phyloP scores from a whole-genome alignment of 768 basidiomycete genomes.

The Mycena latifolia region DNA sequence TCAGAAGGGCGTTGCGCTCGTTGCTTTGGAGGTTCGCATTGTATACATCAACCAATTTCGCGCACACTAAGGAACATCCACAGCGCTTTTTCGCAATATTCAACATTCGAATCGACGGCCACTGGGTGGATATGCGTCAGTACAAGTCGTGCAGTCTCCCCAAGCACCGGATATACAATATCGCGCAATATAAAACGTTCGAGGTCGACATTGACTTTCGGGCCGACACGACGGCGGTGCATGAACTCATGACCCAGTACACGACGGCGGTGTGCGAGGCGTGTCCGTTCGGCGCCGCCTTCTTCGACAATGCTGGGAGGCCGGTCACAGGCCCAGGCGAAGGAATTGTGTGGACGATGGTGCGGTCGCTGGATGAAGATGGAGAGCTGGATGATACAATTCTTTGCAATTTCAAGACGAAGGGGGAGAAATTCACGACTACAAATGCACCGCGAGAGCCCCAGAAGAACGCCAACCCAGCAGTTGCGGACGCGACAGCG shows the following conservation, averaged over 20 bases:
- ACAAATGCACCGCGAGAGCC: constrained; percentile 16
- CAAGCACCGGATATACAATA: constrained; percentile 35
- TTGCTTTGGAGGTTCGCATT: constrained; percentile 25
- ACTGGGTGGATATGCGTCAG: constrained; percentile 38
- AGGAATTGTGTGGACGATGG: constrained; percentile 40
- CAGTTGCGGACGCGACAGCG: not conserved
- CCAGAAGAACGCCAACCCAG: constrained; percentile 9
- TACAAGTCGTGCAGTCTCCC: constrained; percentile 36
- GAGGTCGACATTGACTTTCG: constrained; percentile 35
- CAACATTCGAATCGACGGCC: constrained; percentile 39
- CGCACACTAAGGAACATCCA: not conserved
- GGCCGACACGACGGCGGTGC: constrained; percentile 1
- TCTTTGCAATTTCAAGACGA: constrained; percentile 40
- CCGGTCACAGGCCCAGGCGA: constrained; percentile 33
- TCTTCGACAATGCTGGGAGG: constrained; percentile 28
- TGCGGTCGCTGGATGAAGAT: constrained; percentile 27
- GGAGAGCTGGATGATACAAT: constrained; percentile 29
- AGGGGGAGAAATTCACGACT: constrained; percentile 32
- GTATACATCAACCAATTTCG: too few relatives aligned
- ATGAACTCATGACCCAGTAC: constrained; percentile 32
- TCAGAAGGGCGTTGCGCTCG: constrained; percentile 39
- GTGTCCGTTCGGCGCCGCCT: constrained; percentile 36
- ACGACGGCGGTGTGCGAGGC: constrained; percentile 34
- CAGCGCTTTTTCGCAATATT: constrained; percentile 40
- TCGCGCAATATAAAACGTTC: constrained; percentile 35